Conservation (phyloP, 306 rosid genomes). For the Begonia loranthoides region DNA sequence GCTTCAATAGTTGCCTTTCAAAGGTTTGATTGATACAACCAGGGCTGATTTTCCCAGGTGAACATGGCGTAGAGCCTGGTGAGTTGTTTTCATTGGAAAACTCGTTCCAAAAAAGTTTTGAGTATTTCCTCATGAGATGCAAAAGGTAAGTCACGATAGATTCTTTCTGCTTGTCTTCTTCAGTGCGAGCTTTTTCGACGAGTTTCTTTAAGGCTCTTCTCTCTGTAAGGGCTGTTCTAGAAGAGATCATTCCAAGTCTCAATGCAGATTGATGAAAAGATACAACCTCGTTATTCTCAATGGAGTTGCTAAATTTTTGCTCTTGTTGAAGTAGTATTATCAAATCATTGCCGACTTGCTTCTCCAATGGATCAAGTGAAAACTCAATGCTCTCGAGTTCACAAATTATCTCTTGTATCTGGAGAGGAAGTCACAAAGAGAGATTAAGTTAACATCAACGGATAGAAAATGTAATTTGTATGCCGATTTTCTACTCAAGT, state of each 20-base stretch:
- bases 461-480: too few relatives aligned
- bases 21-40: slow-evolving; percentile 54
- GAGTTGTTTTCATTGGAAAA: slow-evolving; percentile 85
- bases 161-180: slow-evolving; percentile 95
- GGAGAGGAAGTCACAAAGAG: slow-evolving; percentile 4
- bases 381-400: slow-evolving; percentile 47
- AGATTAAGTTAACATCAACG: background rate
- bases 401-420: slow-evolving; percentile 67
- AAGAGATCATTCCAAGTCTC: slow-evolving; percentile 83
- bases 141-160: slow-evolving; percentile 85
- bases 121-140: slow-evolving; percentile 93
- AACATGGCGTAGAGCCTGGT: slow-evolving; percentile 93
- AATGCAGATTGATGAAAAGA: slow-evolving; percentile 89
- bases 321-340: slow-evolving; percentile 85
- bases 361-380: slow-evolving; percentile 73
- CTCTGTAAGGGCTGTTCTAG: slow-evolving; percentile 85
- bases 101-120: slow-evolving; percentile 88
- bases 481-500: too few relatives aligned
- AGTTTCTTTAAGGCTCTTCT: slow-evolving; percentile 91
- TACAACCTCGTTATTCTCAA: slow-evolving; percentile 74
- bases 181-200: slow-evolving; percentile 71
- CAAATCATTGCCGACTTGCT: slow-evolving; percentile 82
- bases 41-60: slow-evolving; percentile 60
- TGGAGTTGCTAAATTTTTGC: slow-evolving; percentile 45
- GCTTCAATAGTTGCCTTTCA: slow-evolving; percentile 67